Conservation (phyloP, 768 basidiomycete genomes). For the Suillus subalutaceus region DNA sequence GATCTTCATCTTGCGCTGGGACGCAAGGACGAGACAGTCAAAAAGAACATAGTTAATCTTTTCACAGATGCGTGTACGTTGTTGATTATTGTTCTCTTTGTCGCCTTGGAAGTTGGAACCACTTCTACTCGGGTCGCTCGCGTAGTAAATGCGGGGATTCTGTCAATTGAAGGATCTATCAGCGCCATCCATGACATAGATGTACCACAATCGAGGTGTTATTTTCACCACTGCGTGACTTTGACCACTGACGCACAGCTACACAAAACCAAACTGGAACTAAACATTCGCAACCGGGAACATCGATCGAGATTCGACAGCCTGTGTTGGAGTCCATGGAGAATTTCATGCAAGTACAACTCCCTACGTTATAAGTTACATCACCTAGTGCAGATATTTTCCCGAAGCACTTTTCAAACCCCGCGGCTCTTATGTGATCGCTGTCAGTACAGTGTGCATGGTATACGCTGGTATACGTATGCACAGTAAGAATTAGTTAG, state of each 20-base stretch:
- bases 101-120: background rate
- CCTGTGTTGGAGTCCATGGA: background rate
- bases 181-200: background rate
- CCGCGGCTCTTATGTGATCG: too few species aligned
- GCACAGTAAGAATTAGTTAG: background rate
- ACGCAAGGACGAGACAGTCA: background rate
- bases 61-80: background rate
- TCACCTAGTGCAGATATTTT: too few species aligned
- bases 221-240: background rate
- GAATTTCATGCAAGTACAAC: background rate
- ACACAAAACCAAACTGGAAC: background rate
- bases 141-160: background rate
- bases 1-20: background rate
- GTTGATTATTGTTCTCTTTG: background rate
- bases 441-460: too few species aligned
- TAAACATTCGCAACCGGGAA: background rate
- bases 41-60: background rate
- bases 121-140: constrained; percentile 1
- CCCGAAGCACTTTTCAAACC: background rate
- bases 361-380: too few species aligned
- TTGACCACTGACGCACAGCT: background rate
- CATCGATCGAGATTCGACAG: background rate
- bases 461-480: too few species aligned
- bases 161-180: background rate
- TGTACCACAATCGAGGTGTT: background rate